These are phyloP conservation scores for Monilinia polystroma DNA, from an alignment of 2,329 filamentous ascomycete species.

Conservation along the genomic window DNA sequence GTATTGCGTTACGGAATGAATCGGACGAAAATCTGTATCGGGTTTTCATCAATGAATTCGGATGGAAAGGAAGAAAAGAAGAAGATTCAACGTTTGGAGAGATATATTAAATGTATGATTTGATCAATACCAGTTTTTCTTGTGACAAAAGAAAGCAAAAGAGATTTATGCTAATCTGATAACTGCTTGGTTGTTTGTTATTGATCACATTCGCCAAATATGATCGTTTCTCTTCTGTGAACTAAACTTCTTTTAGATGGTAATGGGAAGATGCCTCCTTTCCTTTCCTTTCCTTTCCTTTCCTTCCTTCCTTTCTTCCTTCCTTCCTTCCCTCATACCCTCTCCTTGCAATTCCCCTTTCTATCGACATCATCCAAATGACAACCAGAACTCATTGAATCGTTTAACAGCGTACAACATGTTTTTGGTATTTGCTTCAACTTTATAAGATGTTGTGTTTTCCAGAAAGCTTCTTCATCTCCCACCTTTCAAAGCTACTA, in stretches of 20 bases:
- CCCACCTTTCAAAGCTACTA: conserved; percentile 21
- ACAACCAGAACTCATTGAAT: not conserved
- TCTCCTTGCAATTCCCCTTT: no score
- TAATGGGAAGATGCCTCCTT: not conserved
- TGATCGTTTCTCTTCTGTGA: conserved; percentile 4
- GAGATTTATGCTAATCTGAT: not conserved
- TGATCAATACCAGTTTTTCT: not conserved
- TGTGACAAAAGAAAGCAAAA: not conserved
- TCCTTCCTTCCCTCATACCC: not conserved
- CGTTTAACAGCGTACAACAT: conserved; percentile 5
- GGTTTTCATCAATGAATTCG: conserved; percentile 5
- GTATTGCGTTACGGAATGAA: conserved; percentile 13
- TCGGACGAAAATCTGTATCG: conserved; percentile 16
- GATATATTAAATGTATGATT: not conserved
- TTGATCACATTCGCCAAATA: conserved; percentile 18
- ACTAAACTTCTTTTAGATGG: not conserved
- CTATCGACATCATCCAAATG: not conserved
- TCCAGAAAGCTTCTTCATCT: not conserved
- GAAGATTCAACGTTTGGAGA: not conserved
- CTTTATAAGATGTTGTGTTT: conserved; percentile 21
- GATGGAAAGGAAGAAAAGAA: conserved; percentile 16
- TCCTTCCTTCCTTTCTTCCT: not conserved
- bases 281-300: not conserved
- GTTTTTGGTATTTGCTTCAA: not conserved
- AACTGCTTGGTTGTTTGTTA: conserved; percentile 9